Conservation (phyloP, 1,284 basidiomycete species). For the Marasmius oreades region DNA sequence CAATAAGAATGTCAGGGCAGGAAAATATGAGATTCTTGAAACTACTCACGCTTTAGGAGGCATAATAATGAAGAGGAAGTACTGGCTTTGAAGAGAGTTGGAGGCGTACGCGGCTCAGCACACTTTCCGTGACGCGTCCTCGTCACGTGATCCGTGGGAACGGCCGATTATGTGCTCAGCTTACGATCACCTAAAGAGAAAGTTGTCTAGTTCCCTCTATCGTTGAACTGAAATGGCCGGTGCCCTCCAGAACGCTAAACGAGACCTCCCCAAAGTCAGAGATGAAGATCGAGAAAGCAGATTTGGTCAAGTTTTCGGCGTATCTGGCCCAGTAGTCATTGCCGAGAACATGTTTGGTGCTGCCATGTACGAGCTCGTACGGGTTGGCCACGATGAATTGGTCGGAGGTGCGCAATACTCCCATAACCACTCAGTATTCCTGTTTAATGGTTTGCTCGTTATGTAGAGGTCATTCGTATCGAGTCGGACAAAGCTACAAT, state of each 20-base stretch:
- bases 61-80: conserved; percentile 44
- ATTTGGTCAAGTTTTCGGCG: conserved; percentile 90
- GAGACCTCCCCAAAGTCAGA: conserved; percentile 78
- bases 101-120: conserved; percentile 11
- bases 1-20: conserved; percentile 4
- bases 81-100: conserved; percentile 12
- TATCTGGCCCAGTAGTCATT: conserved; percentile 95
- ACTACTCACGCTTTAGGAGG: conserved; percentile 74
- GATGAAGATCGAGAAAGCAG: conserved; percentile 89
- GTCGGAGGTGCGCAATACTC: conserved; percentile 72
- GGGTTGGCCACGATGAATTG: conserved; percentile 96
- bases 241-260: conserved; percentile 87
- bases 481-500: conserved; percentile 97
- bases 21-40: conserved; percentile 2
- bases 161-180: conserved; percentile 2
- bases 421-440: not conserved
- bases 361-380: conserved; percentile 96
- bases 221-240: conserved; percentile 67
- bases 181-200: conserved; percentile 2
- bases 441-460: not conserved
- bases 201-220: not conserved
- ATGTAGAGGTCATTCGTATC: conserved; percentile 92
- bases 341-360: conserved; percentile 96
- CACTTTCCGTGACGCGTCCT: conserved; percentile 15
- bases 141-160: conserved; percentile 4